Evolutionary conservation across 2,329 filamentous ascomycete genomes (phyloP).

Genomic region (Thyridium curvatum): DNA sequence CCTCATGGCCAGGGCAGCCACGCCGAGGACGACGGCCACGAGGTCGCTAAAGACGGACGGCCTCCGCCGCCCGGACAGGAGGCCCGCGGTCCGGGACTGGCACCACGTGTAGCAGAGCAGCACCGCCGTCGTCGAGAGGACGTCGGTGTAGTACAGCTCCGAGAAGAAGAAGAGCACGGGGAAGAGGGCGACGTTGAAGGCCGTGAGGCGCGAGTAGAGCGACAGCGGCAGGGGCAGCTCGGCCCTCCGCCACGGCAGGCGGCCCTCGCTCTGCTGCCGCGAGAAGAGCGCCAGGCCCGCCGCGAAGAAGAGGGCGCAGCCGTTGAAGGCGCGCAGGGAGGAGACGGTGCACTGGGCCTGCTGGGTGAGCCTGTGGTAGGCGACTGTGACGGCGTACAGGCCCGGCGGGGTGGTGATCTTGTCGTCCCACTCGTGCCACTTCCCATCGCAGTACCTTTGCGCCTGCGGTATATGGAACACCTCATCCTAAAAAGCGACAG

Average conservation of each 20-base stretch:
- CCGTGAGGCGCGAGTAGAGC: constrained; percentile 49
- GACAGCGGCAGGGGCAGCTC: constrained; percentile 17
- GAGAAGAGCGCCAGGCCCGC: constrained; percentile 42
- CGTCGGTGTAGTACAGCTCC: constrained; percentile 89
- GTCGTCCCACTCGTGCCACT: constrained; percentile 79
- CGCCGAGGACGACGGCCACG: constrained; percentile 46
- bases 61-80: no score
- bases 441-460: constrained; percentile 73
- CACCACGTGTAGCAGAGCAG: constrained; percentile 53
- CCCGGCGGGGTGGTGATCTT: constrained; percentile 97
- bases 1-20: constrained; percentile 67
- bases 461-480: constrained; percentile 88
- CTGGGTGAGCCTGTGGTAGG: constrained; percentile 23
- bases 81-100: not conserved
- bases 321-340: constrained; percentile 43
- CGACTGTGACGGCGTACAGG: constrained; percentile 52
- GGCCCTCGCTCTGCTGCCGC: constrained; percentile 43
- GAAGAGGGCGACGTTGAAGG: constrained; percentile 77
- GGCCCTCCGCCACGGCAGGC: constrained; percentile 19
- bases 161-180: constrained; percentile 95
- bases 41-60: constrained; percentile 33
- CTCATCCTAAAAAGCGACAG: constrained; percentile 57
- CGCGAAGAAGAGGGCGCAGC: constrained; percentile 32
- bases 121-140: constrained; percentile 72
- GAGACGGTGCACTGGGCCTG: constrained; percentile 28